phyloP scores from a whole-genome alignment of 768 basidiomycete species.

The Lactarius vividus region DNA sequence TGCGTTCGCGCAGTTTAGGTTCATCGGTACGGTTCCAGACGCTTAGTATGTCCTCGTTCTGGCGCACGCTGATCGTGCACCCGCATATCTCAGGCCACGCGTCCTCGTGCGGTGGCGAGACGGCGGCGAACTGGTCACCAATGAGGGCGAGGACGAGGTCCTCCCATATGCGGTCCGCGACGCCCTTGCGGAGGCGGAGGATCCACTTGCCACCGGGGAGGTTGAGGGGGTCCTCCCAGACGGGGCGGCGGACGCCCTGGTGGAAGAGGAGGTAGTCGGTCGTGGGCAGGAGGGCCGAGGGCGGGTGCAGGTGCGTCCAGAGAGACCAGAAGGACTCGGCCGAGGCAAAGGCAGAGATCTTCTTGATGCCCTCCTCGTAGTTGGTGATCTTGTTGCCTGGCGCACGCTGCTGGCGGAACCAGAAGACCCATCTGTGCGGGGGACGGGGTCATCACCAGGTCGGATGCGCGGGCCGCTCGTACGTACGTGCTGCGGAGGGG shows the following conservation, averaged over 20 bases:
- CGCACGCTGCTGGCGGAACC: conserved; percentile 87
- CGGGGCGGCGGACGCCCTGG: conserved; percentile 76
- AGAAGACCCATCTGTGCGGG: conserved; percentile 75
- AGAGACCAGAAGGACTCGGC: conserved; percentile 96
- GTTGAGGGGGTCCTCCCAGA: conserved; percentile 96
- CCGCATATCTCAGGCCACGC: conserved; percentile 88
- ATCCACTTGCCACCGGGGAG: conserved; percentile 92
- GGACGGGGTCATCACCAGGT: conserved; percentile 1
- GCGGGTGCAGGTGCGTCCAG: conserved; percentile 86
- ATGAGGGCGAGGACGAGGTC: conserved; percentile 82
- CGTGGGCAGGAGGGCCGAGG: conserved; percentile 79
- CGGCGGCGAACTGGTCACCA: conserved; percentile 86
- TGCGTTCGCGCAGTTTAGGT: conserved; percentile 69
- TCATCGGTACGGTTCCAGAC: conserved; percentile 91
- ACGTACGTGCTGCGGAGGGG: conserved; percentile 88
- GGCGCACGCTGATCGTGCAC: conserved; percentile 90
- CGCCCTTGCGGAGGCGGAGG: conserved; percentile 85
- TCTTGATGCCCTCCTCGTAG: conserved; percentile 95
- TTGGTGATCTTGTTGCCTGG: conserved; percentile 87
- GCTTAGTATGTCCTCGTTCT: conserved; percentile 91
- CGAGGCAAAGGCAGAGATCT: conserved; percentile 88
- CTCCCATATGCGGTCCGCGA: conserved; percentile 90
- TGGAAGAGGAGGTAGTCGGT: conserved; percentile 96
- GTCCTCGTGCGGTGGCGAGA: conserved; percentile 44
- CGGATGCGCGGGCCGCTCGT: conserved; percentile 27